A percentile compares a stretch with the other conserved stretches of the same genome.
Conservation (phyloP, 2,329 filamentous ascomycete species). For the Diplodia sapinea region DNA sequence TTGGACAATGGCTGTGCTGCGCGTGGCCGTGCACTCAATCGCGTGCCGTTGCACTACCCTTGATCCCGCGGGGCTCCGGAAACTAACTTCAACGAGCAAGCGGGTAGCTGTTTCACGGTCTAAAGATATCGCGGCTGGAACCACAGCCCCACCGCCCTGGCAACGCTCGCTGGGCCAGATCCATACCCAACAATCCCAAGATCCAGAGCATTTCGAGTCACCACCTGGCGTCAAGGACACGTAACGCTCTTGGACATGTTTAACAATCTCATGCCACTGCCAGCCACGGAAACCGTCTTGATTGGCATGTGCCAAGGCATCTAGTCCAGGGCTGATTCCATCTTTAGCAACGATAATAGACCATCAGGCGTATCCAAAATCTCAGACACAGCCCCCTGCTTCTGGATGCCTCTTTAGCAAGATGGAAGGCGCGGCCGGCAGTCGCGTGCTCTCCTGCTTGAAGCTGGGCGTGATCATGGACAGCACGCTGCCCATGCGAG, state of each 20-base stretch:
- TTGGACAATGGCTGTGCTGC: slow-evolving; percentile 20
- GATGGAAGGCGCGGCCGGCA: background rate
- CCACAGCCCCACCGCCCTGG: slow-evolving; percentile 1
- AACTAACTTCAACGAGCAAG: background rate
- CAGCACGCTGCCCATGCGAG: too few species aligned
- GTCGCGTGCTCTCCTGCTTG: background rate
- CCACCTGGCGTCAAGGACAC: background rate
- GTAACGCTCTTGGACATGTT: slow-evolving; percentile 1
- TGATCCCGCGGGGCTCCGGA: background rate
- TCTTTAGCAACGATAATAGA: background rate
- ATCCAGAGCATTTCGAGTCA: background rate
- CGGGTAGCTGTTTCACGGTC: background rate
- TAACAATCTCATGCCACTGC: background rate
- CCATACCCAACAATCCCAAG: background rate
- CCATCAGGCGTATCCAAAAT: background rate
- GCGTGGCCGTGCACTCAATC: slow-evolving; percentile 9
- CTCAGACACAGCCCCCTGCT: slow-evolving; percentile 10
- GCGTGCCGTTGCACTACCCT: background rate
- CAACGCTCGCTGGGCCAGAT: background rate
- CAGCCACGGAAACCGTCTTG: background rate
- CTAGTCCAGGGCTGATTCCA: background rate
- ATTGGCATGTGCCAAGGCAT: background rate
- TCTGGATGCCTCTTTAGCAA: background rate
- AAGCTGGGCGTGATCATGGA: background rate
- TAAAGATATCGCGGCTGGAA: slow-evolving; percentile 17